These are phyloP conservation scores for Trichoderma sp. DNA, from an alignment of 2,329 filamentous ascomycete species.

Conservation along the genomic window DNA sequence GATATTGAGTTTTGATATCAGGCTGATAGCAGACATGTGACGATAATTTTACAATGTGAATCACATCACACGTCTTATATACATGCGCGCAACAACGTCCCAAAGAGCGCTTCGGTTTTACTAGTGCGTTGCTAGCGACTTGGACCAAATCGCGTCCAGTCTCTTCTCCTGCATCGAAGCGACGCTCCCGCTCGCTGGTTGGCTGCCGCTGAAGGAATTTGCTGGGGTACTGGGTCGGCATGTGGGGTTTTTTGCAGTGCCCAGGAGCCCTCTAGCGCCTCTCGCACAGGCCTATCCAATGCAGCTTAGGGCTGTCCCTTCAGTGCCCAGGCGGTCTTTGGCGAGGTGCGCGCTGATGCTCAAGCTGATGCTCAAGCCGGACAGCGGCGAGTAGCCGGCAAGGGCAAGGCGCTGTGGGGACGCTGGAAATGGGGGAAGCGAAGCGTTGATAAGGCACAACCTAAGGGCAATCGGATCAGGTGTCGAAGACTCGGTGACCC, in stretches of 20 bases:
- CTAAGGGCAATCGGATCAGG: slow-evolving; percentile 13
- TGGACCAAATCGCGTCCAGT: background rate
- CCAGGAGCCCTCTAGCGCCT: background rate
- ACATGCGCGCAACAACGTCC: too few species aligned
- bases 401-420: slow-evolving; percentile 13
- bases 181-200: background rate
- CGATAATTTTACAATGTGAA: background rate
- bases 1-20: background rate
- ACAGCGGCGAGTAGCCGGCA: slow-evolving; percentile 12
- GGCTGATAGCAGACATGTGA: too few species aligned
- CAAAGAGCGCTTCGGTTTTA: too few species aligned
- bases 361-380: slow-evolving; percentile 15
- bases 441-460: slow-evolving; percentile 13
- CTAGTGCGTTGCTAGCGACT: background rate
- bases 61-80: background rate
- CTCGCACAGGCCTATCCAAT: background rate
- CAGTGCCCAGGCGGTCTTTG: background rate
- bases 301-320: background rate
- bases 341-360: slow-evolving; percentile 12
- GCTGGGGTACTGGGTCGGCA: slow-evolving; percentile 5
- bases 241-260: background rate
- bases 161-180: background rate
- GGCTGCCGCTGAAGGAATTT: slow-evolving; percentile 2
- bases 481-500: background rate
- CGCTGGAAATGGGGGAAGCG: background rate